Evolutionary conservation across 768 basidiomycete genomes (phyloP).

Genomic region (Termitomyces eurrhizus): DNA sequence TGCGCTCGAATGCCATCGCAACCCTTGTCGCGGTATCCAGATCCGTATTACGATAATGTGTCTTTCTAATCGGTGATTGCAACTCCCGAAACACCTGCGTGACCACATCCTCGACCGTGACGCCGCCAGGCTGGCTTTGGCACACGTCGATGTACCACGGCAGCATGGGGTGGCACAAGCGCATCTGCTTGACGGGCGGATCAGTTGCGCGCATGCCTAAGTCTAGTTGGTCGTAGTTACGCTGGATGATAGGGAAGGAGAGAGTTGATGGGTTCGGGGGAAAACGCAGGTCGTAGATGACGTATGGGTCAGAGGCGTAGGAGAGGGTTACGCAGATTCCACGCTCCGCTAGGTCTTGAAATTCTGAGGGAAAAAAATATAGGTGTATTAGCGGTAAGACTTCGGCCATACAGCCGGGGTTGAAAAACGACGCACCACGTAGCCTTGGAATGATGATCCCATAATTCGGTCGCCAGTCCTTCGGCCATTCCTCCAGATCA

Average conservation of each 20-base stretch:
- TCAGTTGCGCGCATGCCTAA: conserved; percentile 50
- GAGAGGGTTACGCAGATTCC: neutral
- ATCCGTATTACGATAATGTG: conserved; percentile 58
- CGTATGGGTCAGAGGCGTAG: neutral
- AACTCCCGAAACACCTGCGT: conserved; percentile 41
- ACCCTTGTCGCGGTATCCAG: conserved; percentile 38
- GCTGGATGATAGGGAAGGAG: neutral
- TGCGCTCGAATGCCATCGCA: conserved; percentile 37
- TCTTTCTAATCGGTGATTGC: conserved; percentile 37
- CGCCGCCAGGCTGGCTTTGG: conserved; percentile 43
- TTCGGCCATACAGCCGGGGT: neutral
- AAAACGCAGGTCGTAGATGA: neutral
- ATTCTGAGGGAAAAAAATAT: neutral
- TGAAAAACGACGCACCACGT: neutral
- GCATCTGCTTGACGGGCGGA: conserved; percentile 47
- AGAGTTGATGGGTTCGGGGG: neutral
- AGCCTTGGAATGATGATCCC: neutral
- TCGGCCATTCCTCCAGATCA: neutral
- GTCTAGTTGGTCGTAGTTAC: conserved; percentile 35
- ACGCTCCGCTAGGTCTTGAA: neutral
- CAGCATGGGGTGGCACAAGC: conserved; percentile 50
- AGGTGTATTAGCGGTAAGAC: neutral
- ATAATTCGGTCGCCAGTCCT: neutral
- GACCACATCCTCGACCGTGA: conserved; percentile 57
- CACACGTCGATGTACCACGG: conserved; percentile 69